Conservation (phyloP, 352 stramenopile genomes). For the Phytophthora hybrid region DNA sequence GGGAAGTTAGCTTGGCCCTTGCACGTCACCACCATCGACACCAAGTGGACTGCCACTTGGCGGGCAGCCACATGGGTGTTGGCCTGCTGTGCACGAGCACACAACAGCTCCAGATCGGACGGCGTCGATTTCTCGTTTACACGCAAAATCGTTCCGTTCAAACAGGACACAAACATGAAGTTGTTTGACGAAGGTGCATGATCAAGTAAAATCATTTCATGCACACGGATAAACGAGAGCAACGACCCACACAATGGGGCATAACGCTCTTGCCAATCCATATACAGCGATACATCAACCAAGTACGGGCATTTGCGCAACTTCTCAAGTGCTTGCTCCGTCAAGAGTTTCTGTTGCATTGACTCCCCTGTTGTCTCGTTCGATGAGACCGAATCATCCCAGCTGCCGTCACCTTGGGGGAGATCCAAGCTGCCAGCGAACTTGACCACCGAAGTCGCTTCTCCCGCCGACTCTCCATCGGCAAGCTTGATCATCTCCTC, state of each 20-base stretch:
- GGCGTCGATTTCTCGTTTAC: slow-evolving; percentile 66
- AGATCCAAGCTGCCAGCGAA: slow-evolving; percentile 51
- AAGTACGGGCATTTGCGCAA: slow-evolving; percentile 69
- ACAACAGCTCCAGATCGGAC: slow-evolving; percentile 55
- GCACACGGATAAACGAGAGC: slow-evolving; percentile 73
- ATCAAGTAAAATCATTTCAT: slow-evolving; percentile 88
- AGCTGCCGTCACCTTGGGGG: slow-evolving; percentile 8
- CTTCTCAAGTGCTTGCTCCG: slow-evolving; percentile 52
- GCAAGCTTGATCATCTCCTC: slow-evolving; percentile 37
- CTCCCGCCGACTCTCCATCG: slow-evolving; percentile 10
- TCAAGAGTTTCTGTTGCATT: slow-evolving; percentile 42
- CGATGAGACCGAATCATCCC: slow-evolving; percentile 3
- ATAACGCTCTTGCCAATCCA: slow-evolving; percentile 68
- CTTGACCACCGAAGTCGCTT: slow-evolving; percentile 42
- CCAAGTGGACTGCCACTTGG: slow-evolving; percentile 60
- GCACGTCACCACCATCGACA: slow-evolving; percentile 74
- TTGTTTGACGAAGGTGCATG: slow-evolving; percentile 58
- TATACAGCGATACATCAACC: slow-evolving; percentile 64
- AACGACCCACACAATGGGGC: slow-evolving; percentile 66
- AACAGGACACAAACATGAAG: slow-evolving; percentile 72
- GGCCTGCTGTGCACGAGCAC: slow-evolving; percentile 33
- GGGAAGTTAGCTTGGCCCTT: slow-evolving; percentile 64
- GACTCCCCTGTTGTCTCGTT: slow-evolving; percentile 57
- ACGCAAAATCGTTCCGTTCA: slow-evolving; percentile 65
- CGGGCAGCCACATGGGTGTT: slow-evolving; percentile 25